Percentiles rank a stretch among this genome's conserved stretches.
Conservation (phyloP, 192 early-diverging fungal species). For the Gaertneriomyces semiglobifer region DNA sequence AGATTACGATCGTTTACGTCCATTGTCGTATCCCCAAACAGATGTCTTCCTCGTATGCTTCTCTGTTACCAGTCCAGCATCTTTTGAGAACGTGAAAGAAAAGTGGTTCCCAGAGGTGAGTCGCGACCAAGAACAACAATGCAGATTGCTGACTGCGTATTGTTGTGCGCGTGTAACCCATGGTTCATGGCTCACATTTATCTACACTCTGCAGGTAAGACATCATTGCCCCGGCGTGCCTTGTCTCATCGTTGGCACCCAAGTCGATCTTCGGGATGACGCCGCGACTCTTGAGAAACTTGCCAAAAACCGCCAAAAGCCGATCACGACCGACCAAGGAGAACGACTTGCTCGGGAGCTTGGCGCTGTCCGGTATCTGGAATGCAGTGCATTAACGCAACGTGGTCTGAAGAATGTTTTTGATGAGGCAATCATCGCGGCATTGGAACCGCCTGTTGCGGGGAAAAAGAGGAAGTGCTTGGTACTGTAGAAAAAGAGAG, state of each 20-base stretch:
- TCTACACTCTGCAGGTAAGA: conserved; percentile 46
- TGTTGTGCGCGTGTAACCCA: not conserved
- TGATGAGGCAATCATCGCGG: conserved; percentile 97
- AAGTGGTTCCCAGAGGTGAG: conserved; percentile 94
- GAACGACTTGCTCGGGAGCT: conserved; percentile 80
- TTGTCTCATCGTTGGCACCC: conserved; percentile 90
- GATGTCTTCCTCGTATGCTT: conserved; percentile 96
- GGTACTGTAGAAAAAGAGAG: conserved; percentile 56
- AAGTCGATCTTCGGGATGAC: conserved; percentile 88
- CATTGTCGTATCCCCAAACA: conserved; percentile 91
- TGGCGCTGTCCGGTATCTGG: conserved; percentile 87
- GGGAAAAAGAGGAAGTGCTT: conserved; percentile 73
- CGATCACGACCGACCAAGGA: conserved; percentile 74
- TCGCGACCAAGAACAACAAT: not conserved
- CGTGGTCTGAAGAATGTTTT: conserved; percentile 94
- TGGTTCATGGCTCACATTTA: not conserved
- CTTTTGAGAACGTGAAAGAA: conserved; percentile 93
- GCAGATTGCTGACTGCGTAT: not conserved
- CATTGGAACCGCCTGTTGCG: conserved; percentile 84
- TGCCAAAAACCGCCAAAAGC: conserved; percentile 74
- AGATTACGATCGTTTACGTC: conserved; percentile 91
- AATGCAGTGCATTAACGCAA: conserved; percentile 89
- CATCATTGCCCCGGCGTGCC: conserved; percentile 96
- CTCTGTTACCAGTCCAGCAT: conserved; percentile 84
- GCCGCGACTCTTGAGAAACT: conserved; percentile 73